These are phyloP conservation scores for Cotoneaster glaucophyllus DNA, from an alignment of 306 rosid genomes.

Conservation along the genomic window DNA sequence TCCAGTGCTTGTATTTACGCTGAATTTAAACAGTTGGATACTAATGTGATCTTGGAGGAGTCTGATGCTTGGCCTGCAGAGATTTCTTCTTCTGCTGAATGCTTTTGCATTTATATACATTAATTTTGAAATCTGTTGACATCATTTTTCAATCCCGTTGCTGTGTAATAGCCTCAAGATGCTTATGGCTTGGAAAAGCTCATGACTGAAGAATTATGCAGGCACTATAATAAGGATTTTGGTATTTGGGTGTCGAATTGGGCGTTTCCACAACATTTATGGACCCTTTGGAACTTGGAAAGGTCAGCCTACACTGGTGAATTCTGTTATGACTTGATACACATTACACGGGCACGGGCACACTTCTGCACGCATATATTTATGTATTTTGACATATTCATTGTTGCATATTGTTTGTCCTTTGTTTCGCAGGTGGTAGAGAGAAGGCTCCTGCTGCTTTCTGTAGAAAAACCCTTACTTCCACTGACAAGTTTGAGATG, in stretches of 20 bases:
- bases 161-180: constrained; percentile 78
- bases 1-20: constrained; percentile 97
- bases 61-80: constrained; percentile 99
- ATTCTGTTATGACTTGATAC: constrained; percentile 9
- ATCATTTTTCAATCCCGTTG: neutral
- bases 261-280: constrained; percentile 93
- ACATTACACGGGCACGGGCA: too few relatives aligned
- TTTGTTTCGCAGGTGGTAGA: constrained; percentile 65
- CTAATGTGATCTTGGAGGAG: constrained; percentile 97
- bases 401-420: constrained; percentile 11
- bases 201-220: constrained; percentile 96
- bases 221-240: constrained; percentile 87
- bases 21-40: constrained; percentile 87
- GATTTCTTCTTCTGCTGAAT: constrained; percentile 24
- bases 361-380: too few relatives aligned
- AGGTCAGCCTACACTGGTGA: constrained; percentile 21
- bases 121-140: neutral
- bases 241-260: constrained; percentile 90
- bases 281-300: constrained; percentile 99
- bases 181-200: constrained; percentile 99
- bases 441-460: constrained; percentile 99
- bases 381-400: too few relatives aligned
- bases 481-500: constrained; percentile 87
- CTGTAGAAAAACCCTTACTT: constrained; percentile 70
- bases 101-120: constrained; percentile 1